These are phyloP conservation scores for Strombidium stylifer DNA, from an alignment of 73 alveolate species.

Conservation along the genomic window DNA sequence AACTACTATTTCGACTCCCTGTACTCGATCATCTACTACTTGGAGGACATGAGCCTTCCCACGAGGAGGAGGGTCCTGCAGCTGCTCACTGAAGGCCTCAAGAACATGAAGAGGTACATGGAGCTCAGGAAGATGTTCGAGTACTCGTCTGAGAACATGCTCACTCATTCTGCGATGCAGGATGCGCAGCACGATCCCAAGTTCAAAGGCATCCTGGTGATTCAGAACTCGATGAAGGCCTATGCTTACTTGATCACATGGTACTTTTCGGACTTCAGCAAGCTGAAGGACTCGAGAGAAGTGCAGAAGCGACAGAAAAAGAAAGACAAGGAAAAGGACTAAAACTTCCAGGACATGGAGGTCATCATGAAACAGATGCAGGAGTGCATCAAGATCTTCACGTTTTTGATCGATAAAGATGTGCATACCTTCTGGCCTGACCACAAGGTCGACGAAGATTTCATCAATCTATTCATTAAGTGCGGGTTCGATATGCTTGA, in stretches of 20 bases:
- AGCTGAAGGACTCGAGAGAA: constrained; percentile 19
- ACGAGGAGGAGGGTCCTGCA: constrained; percentile 1
- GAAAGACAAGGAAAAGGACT: neutral
- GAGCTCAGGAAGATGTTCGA: neutral
- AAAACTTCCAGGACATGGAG: neutral
- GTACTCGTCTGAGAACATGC: neutral
- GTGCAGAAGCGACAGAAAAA: too few relatives aligned
- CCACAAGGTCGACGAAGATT: constrained; percentile 45
- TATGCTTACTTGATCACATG: constrained; percentile 17
- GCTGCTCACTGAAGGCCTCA: neutral
- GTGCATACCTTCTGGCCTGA: constrained; percentile 27
- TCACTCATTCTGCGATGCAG: neutral
- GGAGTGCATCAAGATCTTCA: neutral
- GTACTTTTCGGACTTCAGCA: constrained; percentile 24
- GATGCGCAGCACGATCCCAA: neutral
- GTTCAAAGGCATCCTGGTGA: neutral
- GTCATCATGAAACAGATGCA: neutral
- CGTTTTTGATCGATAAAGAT: constrained; percentile 21
- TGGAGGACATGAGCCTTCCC: constrained; percentile 17
- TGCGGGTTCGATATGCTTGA: constrained; percentile 49
- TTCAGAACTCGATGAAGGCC: constrained; percentile 28
- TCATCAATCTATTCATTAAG: constrained; percentile 16
- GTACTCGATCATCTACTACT: constrained; percentile 24
- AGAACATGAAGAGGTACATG: neutral
- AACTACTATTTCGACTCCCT: constrained; percentile 37